Percentiles rank a stretch among this genome's conserved stretches.
These are phyloP conservation scores for Otatea glauca DNA, from an alignment of 176 grass and related monocot species.

Conservation along the genomic window DNA sequence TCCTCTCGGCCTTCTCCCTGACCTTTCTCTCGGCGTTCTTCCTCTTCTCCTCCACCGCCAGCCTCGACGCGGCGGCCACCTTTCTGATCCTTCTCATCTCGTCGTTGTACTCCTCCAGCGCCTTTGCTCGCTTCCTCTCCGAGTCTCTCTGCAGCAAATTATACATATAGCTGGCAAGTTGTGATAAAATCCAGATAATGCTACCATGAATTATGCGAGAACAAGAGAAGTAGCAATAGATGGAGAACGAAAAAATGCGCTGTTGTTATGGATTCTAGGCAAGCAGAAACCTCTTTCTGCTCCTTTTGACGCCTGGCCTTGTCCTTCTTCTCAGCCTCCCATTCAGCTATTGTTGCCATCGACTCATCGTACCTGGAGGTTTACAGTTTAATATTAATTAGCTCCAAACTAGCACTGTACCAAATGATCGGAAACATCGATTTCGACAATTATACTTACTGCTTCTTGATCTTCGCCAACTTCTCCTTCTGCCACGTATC, in stretches of 20 bases:
- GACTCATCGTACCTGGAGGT: slow-evolving; percentile 59
- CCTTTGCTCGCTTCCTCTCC: slow-evolving; percentile 47
- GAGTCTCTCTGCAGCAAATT: slow-evolving; percentile 44
- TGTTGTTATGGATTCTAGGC: background rate
- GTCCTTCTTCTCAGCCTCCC: slow-evolving; percentile 71
- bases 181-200: background rate
- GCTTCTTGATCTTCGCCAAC: slow-evolving; percentile 57
- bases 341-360: slow-evolving; percentile 58
- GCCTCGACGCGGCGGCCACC: slow-evolving; percentile 46
- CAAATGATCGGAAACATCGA: background rate
- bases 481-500: slow-evolving; percentile 70
- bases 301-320: slow-evolving; percentile 60
- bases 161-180: background rate
- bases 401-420: background rate
- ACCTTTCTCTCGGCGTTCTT: slow-evolving; percentile 56
- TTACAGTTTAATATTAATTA: background rate
- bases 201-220: background rate
- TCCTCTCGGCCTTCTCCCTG: slow-evolving; percentile 57
- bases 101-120: slow-evolving; percentile 54
- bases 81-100: slow-evolving; percentile 62
- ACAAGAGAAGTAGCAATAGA: background rate
- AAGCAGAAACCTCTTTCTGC: slow-evolving; percentile 57
- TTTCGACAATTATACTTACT: slow-evolving; percentile 28
- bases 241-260: background rate
- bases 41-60: slow-evolving; percentile 55